Base-by-base conservation (phyloP, 306 rosid species). In the Pterocarpus santalinus region DNA sequence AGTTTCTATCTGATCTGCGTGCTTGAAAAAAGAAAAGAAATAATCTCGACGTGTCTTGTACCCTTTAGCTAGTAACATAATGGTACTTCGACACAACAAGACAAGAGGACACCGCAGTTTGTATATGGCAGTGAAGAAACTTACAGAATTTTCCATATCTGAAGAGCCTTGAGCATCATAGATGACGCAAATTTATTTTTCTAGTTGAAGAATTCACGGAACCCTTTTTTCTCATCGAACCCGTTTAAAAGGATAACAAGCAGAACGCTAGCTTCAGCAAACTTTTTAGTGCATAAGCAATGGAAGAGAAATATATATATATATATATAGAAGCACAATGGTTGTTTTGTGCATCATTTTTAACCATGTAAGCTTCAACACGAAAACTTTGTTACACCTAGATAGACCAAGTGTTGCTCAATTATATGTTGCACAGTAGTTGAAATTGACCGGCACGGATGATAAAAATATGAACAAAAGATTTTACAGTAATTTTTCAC, bases 51-150 rank as follows among this genome's bases (percentile, higher is more conserved):
- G 83, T 58, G 53, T 13, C 5, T 47, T 46, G 30, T 36, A 69
- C 62, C 69, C 43, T 57, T 79, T 69, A 68, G 78, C 77, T 58
- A 46, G 53, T 36, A 80, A 81, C 61, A 34, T 55, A 72, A 61
- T 61, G 64, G 61, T 55, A 56, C 57, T 32, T 36, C 56, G 32
- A 53, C 63, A 43, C 75, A 81, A 73, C 28, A 14, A 56, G 80
- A 73, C 73, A 52, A 55, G 12, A 81, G 60, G 69, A 65, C 62
- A 65, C 75, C 67, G 75, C 69, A 43, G 68, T 81, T 81, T 73
- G 69, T 52, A 80, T 30, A 63, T 63, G 35, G 51, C 79, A 80
- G 60, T 63, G 84, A 72, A 80, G 84, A 80, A 72, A 72, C 84
- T 80, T 72, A 72, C 84, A 80, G 44, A 38, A 5, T 65, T 80